Base-by-base conservation (phyloP, 768 basidiomycete species). In the Mycena rosella region DNA sequence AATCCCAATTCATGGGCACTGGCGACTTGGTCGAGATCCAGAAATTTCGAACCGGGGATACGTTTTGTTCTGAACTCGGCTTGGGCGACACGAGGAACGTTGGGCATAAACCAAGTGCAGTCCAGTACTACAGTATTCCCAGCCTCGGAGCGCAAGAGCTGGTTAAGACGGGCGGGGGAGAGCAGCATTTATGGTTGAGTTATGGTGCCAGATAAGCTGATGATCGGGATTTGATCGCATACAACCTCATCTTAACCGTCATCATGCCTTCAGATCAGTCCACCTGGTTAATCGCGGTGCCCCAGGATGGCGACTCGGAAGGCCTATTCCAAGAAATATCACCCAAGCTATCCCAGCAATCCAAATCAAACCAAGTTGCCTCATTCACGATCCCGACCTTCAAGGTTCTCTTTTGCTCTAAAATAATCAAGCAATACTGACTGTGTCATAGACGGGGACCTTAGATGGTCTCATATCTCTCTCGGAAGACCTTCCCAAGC, bases 41-140 rank as follows among this genome's bases (percentile, higher is more conserved):
- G 84, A 74, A 89, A 93, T 57, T 85, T 87, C 0, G 95, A 89
- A 14, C 86, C 84, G 6, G 92, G 92, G 36, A 98, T 86, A 36
- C 91, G 86, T 68, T 87, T 89, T 29, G 81, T 76, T 24, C 83
- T 75, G 70, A 89, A 96, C 78, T 97, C 96, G 32, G 87, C 78
- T n/a, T 78, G 77, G 2, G 92, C 85, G 56, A 88, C 88, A 61
- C 96, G 88, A 2, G 89, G 83, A 36, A 91, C 87, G 77, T 90
- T 93, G 56, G 96, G 97, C 97, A 98, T 98, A 78, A 94, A 91
- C 97, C 96, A 98, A 55, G 89, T 90, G 26, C 90, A 89, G 74
- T 99, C 97, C 36, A 91, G 82, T 70, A 91, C 78, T 34, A 89
- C 78, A 52, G 79, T 65, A 11, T 81, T 69, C 29, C 72, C 75